Base-by-base conservation (phyloP, 2,329 filamentous ascomycete species). In the Fusarium begoniae region DNA sequence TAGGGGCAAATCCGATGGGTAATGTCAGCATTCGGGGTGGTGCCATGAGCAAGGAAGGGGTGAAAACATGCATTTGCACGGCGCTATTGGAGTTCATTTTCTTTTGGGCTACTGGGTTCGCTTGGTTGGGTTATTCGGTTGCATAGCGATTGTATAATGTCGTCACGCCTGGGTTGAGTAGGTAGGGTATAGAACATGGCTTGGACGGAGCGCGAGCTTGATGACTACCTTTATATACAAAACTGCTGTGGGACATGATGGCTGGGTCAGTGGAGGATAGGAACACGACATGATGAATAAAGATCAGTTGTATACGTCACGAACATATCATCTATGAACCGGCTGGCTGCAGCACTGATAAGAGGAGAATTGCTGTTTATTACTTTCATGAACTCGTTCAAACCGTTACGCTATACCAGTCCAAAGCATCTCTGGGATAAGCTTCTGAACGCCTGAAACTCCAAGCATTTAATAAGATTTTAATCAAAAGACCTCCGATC, bases 271-370 rank as follows among this genome's bases (percentile, higher is more conserved):
- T 64, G 47, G 73, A 70, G 51, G 67, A 58, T 75, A 66, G 65
- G 63, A 77, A 77, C 66, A 72, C 60, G 67, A 75, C 74, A 77
- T 69, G 75, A 77, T 58, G 75, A 77, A 72, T 75, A 62, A 68
- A 76, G 56, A 67, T 63, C 58, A 69, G 67, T 55, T 75, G 69
- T 73, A 75, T 58, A 64, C 50, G 55, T 53, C 40, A 72, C 53
- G 58, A 54, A 37, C 28, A 48, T 37, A 15, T 20, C 28, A 41
- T 66, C 30, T 37, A 41, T 61, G 47, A 28, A 26, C 13, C 37
- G 38, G 32, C 55, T 51, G 60, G 50, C 13, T 32, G 30, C 30
- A 8, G 15, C 18, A 18, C 24, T 43, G 28, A 12, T 37, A 40
- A 18, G 24, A 22, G 51, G 51, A 28, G 24, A 37, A 26, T 37